phyloP scores from a whole-genome alignment of 1,139 yeast species.

The Candida sojae region DNA sequence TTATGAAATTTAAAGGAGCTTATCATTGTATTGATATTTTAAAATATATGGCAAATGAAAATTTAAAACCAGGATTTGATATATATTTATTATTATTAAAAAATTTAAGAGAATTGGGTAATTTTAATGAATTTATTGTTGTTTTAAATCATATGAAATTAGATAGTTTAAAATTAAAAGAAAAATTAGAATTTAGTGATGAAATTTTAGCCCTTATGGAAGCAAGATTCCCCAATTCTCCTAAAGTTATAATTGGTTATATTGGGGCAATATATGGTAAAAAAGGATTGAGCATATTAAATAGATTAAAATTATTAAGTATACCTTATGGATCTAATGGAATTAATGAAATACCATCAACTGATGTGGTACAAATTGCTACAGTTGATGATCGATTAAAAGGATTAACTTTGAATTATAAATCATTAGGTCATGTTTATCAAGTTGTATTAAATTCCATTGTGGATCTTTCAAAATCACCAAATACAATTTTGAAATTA shows the following conservation, averaged over 20 bases:
- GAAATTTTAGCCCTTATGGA: conserved; percentile 37
- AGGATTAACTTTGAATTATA: conserved; percentile 25
- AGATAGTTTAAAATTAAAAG: conserved; percentile 16
- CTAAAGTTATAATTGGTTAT: conserved; percentile 42
- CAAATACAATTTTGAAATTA: conserved; percentile 20
- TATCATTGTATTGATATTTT: conserved; percentile 34
- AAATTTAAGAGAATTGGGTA: conserved; percentile 28
- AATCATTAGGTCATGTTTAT: conserved; percentile 29
- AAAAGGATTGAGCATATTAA: conserved; percentile 22
- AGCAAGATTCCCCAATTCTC: conserved; percentile 31
- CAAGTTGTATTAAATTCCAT: conserved; percentile 22
- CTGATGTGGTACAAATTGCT: conserved; percentile 26
- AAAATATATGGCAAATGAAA: conserved; percentile 32
- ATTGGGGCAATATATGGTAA: conserved; percentile 30
- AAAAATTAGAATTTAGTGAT: conserved; percentile 18
- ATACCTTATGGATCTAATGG: conserved; percentile 22
- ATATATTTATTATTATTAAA: conserved; percentile 28
- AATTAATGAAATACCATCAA: conserved; percentile 13
- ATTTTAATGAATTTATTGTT: conserved; percentile 36
- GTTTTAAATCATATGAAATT: conserved; percentile 35
- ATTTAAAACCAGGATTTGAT: conserved; percentile 26
- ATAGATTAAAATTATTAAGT: conserved; percentile 27
- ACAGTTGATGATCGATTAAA: conserved; percentile 31
- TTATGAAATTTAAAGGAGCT: conserved; percentile 42
- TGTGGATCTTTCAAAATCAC: conserved; percentile 15